Evolutionary conservation across 139 green algal species (phyloP).

Genomic region (Chlorella sorokiniana): DNA sequence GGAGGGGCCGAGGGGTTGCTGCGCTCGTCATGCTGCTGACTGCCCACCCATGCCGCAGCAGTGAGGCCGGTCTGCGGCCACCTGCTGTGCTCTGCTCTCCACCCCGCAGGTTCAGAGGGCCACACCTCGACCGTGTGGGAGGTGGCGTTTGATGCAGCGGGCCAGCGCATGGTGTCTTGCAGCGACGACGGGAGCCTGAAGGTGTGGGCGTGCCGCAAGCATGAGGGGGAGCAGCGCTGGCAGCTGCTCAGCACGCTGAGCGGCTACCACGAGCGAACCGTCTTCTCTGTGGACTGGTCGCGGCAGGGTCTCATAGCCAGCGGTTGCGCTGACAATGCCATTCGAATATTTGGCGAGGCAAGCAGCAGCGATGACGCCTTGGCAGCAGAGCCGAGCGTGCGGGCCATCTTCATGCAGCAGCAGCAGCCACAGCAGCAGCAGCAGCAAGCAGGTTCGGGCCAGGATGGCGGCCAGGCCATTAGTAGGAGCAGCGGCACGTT

Average conservation of each 20-base stretch:
- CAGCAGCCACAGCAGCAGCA: not conserved
- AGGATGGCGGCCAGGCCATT: no score
- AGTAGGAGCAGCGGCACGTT: conserved; percentile 33
- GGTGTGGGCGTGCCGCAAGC: conserved; percentile 60
- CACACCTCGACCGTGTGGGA: conserved; percentile 90
- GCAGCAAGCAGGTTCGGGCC: not conserved
- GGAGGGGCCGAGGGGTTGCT: no score
- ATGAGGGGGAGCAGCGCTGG: conserved; percentile 41
- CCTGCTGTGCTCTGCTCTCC: not conserved
- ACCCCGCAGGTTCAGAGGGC: conserved; percentile 43
- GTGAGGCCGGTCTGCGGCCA: no score
- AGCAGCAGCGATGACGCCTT: not conserved
- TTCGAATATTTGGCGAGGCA: conserved; percentile 63
- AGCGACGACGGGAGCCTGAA: conserved; percentile 84
- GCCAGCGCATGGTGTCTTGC: conserved; percentile 78
- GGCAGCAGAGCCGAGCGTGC: not conserved
- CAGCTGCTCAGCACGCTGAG: conserved; percentile 55
- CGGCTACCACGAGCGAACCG: conserved; percentile 76
- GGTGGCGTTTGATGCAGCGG: conserved; percentile 68
- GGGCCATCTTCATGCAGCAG: conserved; percentile 1
- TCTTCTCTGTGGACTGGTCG: conserved; percentile 84
- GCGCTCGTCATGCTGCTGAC: no score
- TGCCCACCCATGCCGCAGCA: no score
- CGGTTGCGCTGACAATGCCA: conserved; percentile 72
- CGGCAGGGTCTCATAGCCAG: conserved; percentile 62